A percentile compares a stretch with the other conserved stretches of the same genome.
Conservation (phyloP, 768 basidiomycete species). For the Auricularia auricula-judae region DNA sequence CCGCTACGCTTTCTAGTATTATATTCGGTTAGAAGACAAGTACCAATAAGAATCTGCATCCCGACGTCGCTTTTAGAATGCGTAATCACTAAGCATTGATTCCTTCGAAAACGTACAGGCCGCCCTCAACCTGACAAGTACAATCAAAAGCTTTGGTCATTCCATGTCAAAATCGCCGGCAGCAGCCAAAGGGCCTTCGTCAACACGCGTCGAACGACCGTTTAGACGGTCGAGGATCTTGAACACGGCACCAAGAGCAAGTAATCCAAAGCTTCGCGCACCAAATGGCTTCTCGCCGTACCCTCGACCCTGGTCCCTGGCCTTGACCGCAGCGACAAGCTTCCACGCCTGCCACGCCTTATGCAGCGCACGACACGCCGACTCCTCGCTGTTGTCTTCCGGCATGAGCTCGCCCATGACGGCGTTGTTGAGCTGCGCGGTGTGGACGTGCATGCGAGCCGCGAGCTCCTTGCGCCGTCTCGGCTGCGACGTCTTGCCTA, state of each 20-base stretch:
- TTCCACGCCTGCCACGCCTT: background rate
- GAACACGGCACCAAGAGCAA: background rate
- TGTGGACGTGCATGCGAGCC: conserved; percentile 52
- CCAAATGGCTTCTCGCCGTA: background rate
- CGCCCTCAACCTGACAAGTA: too few relatives aligned
- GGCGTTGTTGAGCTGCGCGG: conserved; percentile 39
- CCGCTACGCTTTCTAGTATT: too few relatives aligned
- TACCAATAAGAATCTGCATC: too few relatives aligned
- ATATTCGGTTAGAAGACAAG: too few relatives aligned
- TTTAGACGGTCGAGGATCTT: background rate
- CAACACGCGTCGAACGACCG: background rate
- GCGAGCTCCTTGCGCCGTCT: conserved; percentile 48
- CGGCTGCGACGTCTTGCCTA: conserved; percentile 55
- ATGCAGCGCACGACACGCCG: background rate
- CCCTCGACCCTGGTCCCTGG: background rate
- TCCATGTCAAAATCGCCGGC: background rate
- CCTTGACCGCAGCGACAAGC: too few relatives aligned
- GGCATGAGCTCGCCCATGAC: conserved; percentile 27
- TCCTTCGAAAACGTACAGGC: too few relatives aligned
- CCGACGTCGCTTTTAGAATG: too few relatives aligned
- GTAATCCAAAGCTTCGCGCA: background rate
- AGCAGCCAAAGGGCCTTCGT: background rate
- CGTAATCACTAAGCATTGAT: too few relatives aligned
- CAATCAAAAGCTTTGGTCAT: too few relatives aligned
- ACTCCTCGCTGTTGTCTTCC: background rate